A percentile compares a stretch with the other conserved stretches of the same genome.
These are phyloP conservation scores for Elongisporangium undulatum DNA, from an alignment of 352 stramenopile species.

Conservation along the genomic window DNA sequence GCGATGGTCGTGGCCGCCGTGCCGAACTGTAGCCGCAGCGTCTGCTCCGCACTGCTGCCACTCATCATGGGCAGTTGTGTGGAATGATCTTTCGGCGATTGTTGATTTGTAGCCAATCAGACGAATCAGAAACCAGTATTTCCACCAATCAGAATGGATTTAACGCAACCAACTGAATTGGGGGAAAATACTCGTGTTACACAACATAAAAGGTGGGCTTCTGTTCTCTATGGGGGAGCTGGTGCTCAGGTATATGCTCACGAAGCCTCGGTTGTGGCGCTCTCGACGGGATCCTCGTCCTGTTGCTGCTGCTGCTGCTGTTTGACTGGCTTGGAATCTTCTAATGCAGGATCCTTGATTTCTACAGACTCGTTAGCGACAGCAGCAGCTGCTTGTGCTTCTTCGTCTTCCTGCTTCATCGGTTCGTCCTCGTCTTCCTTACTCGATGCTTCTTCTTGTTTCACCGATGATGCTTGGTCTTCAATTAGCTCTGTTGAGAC, in stretches of 20 bases:
- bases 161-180: background rate
- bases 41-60: slow-evolving; percentile 30
- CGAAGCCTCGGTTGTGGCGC: background rate
- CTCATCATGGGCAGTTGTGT: background rate
- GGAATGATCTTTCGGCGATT: background rate
- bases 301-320: background rate
- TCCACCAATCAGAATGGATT: background rate
- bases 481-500: slow-evolving; percentile 7
- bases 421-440: background rate
- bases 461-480: background rate
- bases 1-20: slow-evolving; percentile 60
- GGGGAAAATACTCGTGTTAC: background rate
- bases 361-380: slow-evolving; percentile 9
- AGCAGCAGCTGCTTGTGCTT: slow-evolving; percentile 7
- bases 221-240: background rate
- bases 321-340: slow-evolving; percentile 8
- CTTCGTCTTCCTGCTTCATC: slow-evolving; percentile 2
- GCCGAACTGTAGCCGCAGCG: slow-evolving; percentile 68
- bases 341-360: slow-evolving; percentile 6
- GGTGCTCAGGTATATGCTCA: background rate
- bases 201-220: background rate
- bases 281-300: background rate
- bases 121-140: background rate
- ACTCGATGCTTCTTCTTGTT: background rate
- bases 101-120: background rate